Evolutionary conservation across 768 basidiomycete species (phyloP).

Genomic region (Candolleomyces efflorescens): DNA sequence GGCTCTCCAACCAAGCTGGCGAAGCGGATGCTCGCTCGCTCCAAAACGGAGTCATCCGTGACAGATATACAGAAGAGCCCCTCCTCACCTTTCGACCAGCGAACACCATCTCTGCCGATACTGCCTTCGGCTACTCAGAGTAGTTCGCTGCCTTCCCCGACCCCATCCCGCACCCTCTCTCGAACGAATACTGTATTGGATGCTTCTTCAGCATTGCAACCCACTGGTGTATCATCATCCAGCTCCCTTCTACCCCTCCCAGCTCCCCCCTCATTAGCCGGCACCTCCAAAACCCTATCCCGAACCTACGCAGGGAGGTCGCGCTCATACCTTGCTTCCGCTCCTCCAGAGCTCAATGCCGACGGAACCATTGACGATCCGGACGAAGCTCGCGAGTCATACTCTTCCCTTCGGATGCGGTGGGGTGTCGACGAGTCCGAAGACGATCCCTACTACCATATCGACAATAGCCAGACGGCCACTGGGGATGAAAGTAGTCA

Average conservation of each 20-base stretch:
- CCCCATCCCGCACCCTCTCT: not conserved
- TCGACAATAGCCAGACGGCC: not conserved
- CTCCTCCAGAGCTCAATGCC: slow-evolving; percentile 19
- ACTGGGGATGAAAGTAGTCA: slow-evolving; percentile 1
- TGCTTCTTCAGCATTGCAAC: not conserved
- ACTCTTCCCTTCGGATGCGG: slow-evolving; percentile 64
- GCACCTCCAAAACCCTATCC: slow-evolving; percentile 26
- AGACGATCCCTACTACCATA: slow-evolving; percentile 50
- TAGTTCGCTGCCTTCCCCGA: slow-evolving; percentile 15
- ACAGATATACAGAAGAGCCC: slow-evolving; percentile 20
- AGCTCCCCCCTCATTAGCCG: slow-evolving; percentile 23
- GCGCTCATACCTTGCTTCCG: slow-evolving; percentile 75
- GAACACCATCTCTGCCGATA: slow-evolving; percentile 35
- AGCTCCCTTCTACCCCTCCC: slow-evolving; percentile 14
- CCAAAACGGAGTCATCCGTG: slow-evolving; percentile 57
- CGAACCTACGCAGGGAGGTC: slow-evolving; percentile 74
- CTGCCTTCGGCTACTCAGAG: slow-evolving; percentile 18
- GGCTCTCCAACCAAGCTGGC: slow-evolving; percentile 45
- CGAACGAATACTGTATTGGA: not conserved
- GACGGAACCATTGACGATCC: slow-evolving; percentile 25
- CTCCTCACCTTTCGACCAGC: slow-evolving; percentile 14
- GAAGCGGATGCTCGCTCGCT: slow-evolving; percentile 70
- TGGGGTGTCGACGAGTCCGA: slow-evolving; percentile 77
- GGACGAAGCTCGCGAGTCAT: slow-evolving; percentile 65
- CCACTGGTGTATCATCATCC: slow-evolving; percentile 16